Evolutionary conservation across 2,329 filamentous ascomycete species (phyloP).

Genomic region (Claviceps sp.): DNA sequence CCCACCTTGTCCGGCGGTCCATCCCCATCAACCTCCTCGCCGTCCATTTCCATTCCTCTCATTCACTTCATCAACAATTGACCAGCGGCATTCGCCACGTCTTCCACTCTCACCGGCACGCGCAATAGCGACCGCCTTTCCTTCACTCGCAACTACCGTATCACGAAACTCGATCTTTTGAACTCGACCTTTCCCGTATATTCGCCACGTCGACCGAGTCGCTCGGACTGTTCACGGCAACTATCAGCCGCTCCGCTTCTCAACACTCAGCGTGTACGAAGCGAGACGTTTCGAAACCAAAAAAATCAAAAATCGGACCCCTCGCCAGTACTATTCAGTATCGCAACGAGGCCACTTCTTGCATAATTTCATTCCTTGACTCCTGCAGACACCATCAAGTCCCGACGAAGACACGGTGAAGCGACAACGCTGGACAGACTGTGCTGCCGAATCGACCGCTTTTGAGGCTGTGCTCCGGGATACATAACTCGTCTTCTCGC

Average conservation of each 20-base stretch:
- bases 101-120: not conserved
- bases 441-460: not conserved
- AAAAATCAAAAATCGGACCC: not conserved
- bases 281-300: not conserved
- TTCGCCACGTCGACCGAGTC: not conserved
- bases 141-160: not conserved
- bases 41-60: slow-evolving; percentile 4
- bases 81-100: slow-evolving; percentile 3
- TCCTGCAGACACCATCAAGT: not conserved
- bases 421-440: not conserved
- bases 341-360: not conserved
- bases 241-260: not conserved
- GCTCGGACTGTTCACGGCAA: not conserved
- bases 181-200: not conserved
- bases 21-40: not conserved
- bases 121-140: not conserved
- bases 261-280: not conserved
- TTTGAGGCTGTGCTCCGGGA: slow-evolving; percentile 1
- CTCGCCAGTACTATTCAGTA: not conserved
- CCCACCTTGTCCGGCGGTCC: no score
- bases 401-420: not conserved
- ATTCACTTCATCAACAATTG: slow-evolving; percentile 2
- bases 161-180: not conserved
- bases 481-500: not conserved
- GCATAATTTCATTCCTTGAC: not conserved